A percentile compares a stretch with the other conserved stretches of the same genome.
Evolutionary conservation across 1,284 basidiomycete species (phyloP).

Genomic region (Stygiomarasmius scandens): DNA sequence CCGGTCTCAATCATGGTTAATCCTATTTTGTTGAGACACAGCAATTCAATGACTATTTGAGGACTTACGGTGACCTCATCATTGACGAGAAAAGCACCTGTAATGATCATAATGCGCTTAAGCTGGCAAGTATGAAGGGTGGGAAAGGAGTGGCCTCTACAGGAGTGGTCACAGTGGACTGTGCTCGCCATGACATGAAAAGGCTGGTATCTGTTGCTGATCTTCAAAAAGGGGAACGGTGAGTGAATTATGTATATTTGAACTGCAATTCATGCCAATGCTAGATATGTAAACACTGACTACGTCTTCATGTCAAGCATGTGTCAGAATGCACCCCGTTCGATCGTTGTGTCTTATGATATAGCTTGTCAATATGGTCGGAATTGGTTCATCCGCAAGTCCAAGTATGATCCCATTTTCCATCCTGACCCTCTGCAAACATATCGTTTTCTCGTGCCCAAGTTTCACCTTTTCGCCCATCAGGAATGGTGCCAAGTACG

Average conservation of each 20-base stretch:
- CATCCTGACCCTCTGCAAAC: no score
- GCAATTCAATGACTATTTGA: constrained; percentile 5
- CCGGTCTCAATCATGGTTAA: constrained; percentile 15
- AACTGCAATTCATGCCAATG: neutral
- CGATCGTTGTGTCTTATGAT: constrained; percentile 27
- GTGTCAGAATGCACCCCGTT: neutral
- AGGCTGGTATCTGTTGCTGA: constrained; percentile 18
- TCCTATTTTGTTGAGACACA: constrained; percentile 17
- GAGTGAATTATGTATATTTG: constrained; percentile 7
- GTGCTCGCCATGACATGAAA: constrained; percentile 21
- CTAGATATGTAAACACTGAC: constrained; percentile 31
- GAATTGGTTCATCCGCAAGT: neutral
- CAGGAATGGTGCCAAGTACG: constrained; percentile 6
- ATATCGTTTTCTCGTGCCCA: constrained; percentile 11
- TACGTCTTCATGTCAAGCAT: constrained; percentile 24
- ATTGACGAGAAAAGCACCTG: constrained; percentile 9
- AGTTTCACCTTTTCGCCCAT: constrained; percentile 21
- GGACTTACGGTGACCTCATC: constrained; percentile 4
- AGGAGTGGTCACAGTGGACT: constrained; percentile 11
- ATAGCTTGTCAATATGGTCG: constrained; percentile 27
- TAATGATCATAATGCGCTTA: constrained; percentile 7
- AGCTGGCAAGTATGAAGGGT: neutral
- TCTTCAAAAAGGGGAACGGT: constrained; percentile 26
- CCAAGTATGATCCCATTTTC: no score
- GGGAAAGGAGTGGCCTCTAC: neutral